These are phyloP conservation scores for Xylaria telfairii DNA, from an alignment of 495 filamentous ascomycete genomes.

Conservation along the genomic window DNA sequence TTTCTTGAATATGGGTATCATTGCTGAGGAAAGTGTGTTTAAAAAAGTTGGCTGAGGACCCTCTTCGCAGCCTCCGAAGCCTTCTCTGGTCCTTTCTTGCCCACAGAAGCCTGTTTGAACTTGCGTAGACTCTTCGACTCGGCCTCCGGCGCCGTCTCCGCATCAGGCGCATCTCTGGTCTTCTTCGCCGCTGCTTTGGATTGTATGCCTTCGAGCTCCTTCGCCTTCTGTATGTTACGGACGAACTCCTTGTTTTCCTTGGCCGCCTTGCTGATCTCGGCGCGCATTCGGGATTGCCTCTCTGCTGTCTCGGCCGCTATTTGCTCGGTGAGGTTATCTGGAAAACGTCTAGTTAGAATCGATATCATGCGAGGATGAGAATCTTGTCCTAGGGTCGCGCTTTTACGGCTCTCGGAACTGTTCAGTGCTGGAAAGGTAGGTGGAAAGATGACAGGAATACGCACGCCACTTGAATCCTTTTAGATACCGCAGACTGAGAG, in stretches of 20 bases:
- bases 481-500: conserved; percentile 65
- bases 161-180: conserved; percentile 43
- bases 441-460: background rate
- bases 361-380: background rate
- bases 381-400: conserved; percentile 24
- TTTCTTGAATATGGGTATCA: conserved; percentile 34
- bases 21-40: conserved; percentile 32
- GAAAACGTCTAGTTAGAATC: conserved; percentile 25
- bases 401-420: background rate
- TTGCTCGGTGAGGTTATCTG: conserved; percentile 64
- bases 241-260: conserved; percentile 86
- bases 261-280: conserved; percentile 77
- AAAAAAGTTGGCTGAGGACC: conserved; percentile 84
- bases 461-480: conserved; percentile 81
- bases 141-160: conserved; percentile 4
- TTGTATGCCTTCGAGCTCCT: conserved; percentile 74
- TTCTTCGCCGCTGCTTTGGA: conserved; percentile 67
- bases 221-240: conserved; percentile 74
- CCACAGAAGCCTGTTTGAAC: conserved; percentile 74
- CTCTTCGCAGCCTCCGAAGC: conserved; percentile 73
- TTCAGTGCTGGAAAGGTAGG: background rate
- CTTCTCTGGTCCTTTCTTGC: conserved; percentile 53
- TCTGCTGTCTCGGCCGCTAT: conserved; percentile 83
- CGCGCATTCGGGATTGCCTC: conserved; percentile 75
- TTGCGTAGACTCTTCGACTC: conserved; percentile 52